A percentile compares a stretch with the other conserved stretches of the same genome.
Evolutionary conservation across 129 eudicot species (phyloP).

Genomic region (Saussurea involucrata): DNA sequence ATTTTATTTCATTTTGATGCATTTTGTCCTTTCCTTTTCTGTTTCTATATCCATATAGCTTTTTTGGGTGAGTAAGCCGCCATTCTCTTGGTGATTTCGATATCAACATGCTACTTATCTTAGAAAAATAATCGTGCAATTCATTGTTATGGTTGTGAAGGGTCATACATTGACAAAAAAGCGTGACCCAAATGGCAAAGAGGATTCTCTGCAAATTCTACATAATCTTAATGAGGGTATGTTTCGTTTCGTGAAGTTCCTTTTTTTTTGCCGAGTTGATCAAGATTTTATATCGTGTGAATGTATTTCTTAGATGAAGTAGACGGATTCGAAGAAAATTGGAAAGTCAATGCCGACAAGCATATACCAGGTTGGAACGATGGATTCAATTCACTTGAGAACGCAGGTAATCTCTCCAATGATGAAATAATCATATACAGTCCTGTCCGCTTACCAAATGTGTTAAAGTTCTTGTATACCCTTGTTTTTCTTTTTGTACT

Average conservation of each 20-base stretch:
- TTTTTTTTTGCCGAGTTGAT: neutral
- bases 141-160: slow-evolving; percentile 27
- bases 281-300: neutral
- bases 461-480: neutral
- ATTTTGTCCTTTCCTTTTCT: neutral
- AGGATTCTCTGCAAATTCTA: slow-evolving; percentile 55
- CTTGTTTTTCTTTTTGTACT: neutral
- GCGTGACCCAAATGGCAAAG: slow-evolving; percentile 39
- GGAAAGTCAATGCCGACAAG: slow-evolving; percentile 58
- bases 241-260: neutral
- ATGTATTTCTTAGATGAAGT: slow-evolving; percentile 45
- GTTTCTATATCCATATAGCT: neutral
- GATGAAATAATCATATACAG: neutral
- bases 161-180: slow-evolving; percentile 65
- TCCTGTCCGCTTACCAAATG: neutral
- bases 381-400: slow-evolving; percentile 52
- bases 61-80: neutral
- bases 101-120: too few relatives aligned
- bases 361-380: slow-evolving; percentile 53
- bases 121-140: neutral
- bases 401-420: slow-evolving; percentile 35
- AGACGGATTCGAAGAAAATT: slow-evolving; percentile 46
- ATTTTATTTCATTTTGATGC: neutral
- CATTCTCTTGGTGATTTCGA: neutral
- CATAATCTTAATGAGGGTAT: slow-evolving; percentile 68